Conservation (phyloP, 768 basidiomycete genomes). For the Bullera alba region DNA sequence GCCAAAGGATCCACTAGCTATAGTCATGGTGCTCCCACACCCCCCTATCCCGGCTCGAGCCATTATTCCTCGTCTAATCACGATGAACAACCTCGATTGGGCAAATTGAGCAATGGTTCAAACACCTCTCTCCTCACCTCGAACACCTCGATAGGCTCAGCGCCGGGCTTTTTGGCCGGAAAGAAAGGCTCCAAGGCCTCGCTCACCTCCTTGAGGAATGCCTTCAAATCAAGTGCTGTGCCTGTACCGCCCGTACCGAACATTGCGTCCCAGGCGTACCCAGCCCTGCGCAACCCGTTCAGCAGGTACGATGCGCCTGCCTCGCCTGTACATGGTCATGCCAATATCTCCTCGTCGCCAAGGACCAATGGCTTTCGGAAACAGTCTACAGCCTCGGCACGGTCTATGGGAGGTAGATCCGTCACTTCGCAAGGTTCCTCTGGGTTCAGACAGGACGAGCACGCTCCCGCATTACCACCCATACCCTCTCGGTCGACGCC, state of each 20-base stretch:
- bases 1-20: constrained; percentile 25
- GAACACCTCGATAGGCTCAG: constrained; percentile 22
- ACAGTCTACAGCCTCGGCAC: constrained; percentile 23
- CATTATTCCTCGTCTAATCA: not conserved
- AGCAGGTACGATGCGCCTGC: constrained; percentile 26
- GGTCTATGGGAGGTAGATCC: constrained; percentile 27
- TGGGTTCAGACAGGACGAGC: constrained; percentile 27
- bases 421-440: constrained; percentile 30
- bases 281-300: constrained; percentile 41
- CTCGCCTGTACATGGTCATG: constrained; percentile 17
- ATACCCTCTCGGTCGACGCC: constrained; percentile 30
- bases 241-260: constrained; percentile 28
- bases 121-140: constrained; percentile 22
- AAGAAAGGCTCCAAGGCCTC: constrained; percentile 24
- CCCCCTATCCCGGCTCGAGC: constrained; percentile 6
- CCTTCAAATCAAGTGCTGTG: constrained; percentile 23
- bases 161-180: constrained; percentile 18
- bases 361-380: constrained; percentile 11
- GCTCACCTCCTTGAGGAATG: constrained; percentile 33
- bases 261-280: constrained; percentile 27
- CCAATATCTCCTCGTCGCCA: constrained; percentile 13
- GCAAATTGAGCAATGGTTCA: constrained; percentile 37
- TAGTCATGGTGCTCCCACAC: constrained; percentile 12
- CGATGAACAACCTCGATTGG: constrained; percentile 16
- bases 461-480: constrained; percentile 31